Conservation (phyloP, 169 alveolate genomes). For the Cryptosporidium sp. region DNA sequence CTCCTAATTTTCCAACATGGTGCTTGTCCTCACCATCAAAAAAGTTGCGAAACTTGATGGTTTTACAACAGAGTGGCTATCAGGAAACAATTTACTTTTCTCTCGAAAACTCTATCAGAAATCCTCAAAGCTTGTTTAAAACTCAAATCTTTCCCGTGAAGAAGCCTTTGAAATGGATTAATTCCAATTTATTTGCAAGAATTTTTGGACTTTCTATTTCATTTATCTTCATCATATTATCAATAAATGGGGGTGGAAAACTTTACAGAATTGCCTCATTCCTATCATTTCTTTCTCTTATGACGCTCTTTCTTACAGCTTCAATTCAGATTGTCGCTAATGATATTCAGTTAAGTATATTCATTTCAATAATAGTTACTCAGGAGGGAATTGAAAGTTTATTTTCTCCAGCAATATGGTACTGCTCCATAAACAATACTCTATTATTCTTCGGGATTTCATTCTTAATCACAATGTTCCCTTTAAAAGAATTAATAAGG, state of each 20-base stretch:
- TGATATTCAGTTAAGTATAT: slow-evolving; percentile 51
- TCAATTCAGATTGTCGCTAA: slow-evolving; percentile 63
- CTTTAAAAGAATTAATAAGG: background rate
- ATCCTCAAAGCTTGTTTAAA: slow-evolving; percentile 2
- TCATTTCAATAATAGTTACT: slow-evolving; percentile 35
- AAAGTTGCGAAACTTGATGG: slow-evolving; percentile 35
- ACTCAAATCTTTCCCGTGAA: slow-evolving; percentile 26
- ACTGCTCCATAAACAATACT: slow-evolving; percentile 55
- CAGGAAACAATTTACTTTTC: slow-evolving; percentile 25
- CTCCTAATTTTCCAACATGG: slow-evolving; percentile 39
- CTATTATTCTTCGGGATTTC: slow-evolving; percentile 62
- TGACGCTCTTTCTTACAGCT: slow-evolving; percentile 43
- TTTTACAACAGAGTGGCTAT: slow-evolving; percentile 33
- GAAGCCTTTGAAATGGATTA: slow-evolving; percentile 11
- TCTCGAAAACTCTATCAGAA: background rate
- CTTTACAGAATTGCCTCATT: slow-evolving; percentile 24
- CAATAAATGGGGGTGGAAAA: slow-evolving; percentile 50
- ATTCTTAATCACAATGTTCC: slow-evolving; percentile 61
- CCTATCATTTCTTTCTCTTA: slow-evolving; percentile 46
- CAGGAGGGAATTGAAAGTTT: slow-evolving; percentile 47
- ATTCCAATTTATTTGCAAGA: slow-evolving; percentile 20
- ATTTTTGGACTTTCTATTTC: slow-evolving; percentile 31
- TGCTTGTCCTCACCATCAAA: slow-evolving; percentile 59
- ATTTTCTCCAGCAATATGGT: slow-evolving; percentile 68
- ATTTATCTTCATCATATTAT: slow-evolving; percentile 13